A percentile compares a stretch with the other conserved stretches of the same genome.
Conservation (phyloP, 495 filamentous ascomycete genomes). For the Xylaria acuta region DNA sequence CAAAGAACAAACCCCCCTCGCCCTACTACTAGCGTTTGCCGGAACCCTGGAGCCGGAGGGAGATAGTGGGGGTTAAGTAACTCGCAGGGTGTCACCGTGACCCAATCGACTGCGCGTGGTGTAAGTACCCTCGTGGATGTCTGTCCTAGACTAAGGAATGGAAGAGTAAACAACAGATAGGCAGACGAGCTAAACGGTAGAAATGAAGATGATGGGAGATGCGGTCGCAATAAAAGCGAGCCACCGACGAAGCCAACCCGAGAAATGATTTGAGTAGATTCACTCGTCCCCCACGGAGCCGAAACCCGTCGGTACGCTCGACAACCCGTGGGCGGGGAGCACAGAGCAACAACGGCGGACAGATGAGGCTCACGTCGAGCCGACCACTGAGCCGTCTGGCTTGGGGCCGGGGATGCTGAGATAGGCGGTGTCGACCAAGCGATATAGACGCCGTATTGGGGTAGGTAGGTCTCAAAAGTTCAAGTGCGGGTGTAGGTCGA, state of each 20-base stretch:
- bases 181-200: not conserved
- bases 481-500: not conserved
- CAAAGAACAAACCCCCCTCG: not conserved
- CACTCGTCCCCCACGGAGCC: slow-evolving; percentile 9
- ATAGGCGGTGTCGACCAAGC: not conserved
- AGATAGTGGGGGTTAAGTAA: not conserved
- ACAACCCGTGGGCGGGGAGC: not conserved
- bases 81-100: slow-evolving; percentile 14
- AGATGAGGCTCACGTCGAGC: slow-evolving; percentile 15
- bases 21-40: slow-evolving; percentile 4
- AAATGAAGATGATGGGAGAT: not conserved
- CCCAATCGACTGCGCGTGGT: not conserved
- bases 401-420: not conserved
- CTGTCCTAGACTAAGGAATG: not conserved
- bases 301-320: slow-evolving; percentile 5
- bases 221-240: not conserved
- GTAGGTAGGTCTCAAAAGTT: not conserved
- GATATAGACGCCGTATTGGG: not conserved
- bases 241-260: slow-evolving; percentile 6
- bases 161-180: not conserved
- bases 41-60: slow-evolving; percentile 13
- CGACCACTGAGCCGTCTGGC: not conserved
- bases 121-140: not conserved
- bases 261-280: slow-evolving; percentile 19
- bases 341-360: not conserved